Percentiles rank a stretch among this genome's conserved stretches.
Conservation (phyloP, 441 rosid species). For the Adansonia gregorii region DNA sequence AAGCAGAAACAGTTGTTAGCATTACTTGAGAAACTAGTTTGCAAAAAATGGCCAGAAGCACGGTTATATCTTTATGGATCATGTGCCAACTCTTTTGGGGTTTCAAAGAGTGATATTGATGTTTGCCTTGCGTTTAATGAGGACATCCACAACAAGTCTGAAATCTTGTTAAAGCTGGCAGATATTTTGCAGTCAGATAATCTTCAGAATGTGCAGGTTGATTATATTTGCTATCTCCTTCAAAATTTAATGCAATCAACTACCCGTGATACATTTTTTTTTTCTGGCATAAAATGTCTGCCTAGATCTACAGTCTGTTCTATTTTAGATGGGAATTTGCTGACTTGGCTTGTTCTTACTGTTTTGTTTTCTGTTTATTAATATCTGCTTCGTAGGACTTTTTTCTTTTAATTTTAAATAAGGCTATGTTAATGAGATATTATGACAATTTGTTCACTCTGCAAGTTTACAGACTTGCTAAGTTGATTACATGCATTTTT, state of each 20-base stretch:
- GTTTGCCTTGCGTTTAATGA: conserved; percentile 79
- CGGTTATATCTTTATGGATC: conserved; percentile 84
- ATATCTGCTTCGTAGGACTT: conserved; percentile 1
- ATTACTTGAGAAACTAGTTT: conserved; percentile 67
- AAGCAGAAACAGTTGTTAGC: conserved; percentile 78
- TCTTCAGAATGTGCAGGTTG: conserved; percentile 92
- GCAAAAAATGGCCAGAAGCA: conserved; percentile 89
- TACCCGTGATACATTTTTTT: background rate
- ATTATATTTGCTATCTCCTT: conserved; percentile 24
- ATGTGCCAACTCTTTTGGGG: conserved; percentile 92
- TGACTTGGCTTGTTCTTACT: background rate
- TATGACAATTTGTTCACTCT: background rate
- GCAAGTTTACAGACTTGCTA: background rate
- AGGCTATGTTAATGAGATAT: background rate
- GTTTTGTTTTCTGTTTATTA: background rate
- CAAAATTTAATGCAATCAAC: background rate
- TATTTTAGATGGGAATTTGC: background rate
- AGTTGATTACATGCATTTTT: conserved; percentile 3
- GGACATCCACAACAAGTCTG: conserved; percentile 68
- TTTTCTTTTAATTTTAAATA: background rate
- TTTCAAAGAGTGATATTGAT: conserved; percentile 90
- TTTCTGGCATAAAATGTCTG: background rate
- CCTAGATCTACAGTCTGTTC: background rate
- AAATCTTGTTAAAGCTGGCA: conserved; percentile 79
- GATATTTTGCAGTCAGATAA: conserved; percentile 76